Evolutionary conservation across 805 yeast genomes (phyloP), one percentile per base, ranked within the genome.

Genomic region (Wickerhamiella spandovensis): DNA sequence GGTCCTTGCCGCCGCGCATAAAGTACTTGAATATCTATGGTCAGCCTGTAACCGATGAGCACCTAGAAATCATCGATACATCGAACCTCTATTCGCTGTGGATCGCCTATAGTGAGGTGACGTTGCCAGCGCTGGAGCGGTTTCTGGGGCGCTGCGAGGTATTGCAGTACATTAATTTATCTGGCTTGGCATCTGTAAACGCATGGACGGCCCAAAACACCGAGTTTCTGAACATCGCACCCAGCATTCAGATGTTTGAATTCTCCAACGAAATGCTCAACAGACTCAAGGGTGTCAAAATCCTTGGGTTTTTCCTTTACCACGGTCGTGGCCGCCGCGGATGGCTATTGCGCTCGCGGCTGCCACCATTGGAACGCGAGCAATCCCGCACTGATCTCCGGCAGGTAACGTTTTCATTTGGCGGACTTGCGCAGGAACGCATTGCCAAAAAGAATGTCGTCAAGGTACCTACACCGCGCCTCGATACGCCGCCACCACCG

Each of bases 241-340:
- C 72, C 2, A 62, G 71, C n/a, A 67, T 85, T 37, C 67, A 69
- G 43, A 82, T 85, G 3, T 67, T 83, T 53, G 96, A 87, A 63
- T 75, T 81, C 51, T 50, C 65, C 48, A 53, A 61, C 23, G 60
- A 62, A 28, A 52, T 59, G 35, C 54, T 64, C 23, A 48, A 37
- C 20, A 53, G 58, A 47, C 48, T 66, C 49, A 48, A 55, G 43
- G 58, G 58, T 32, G 48, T 68, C 58, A 64, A 59, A 46, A 49
- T 61, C 53, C 53, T 65, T 18, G 64, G 73, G 49, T 54, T 72
- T 69, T 22, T 69, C 61, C 58, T 63, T 17, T 63, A 63, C 44
- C 52, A 53, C 13, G 71, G 71, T 30, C 80, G 78, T 56, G 94
- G 95, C 4, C 72, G 95, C 53, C 72, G 96, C 53, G 81, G 85